Conservation (phyloP, 208 protist genomes). For the Acanthamoeba royreba region DNA sequence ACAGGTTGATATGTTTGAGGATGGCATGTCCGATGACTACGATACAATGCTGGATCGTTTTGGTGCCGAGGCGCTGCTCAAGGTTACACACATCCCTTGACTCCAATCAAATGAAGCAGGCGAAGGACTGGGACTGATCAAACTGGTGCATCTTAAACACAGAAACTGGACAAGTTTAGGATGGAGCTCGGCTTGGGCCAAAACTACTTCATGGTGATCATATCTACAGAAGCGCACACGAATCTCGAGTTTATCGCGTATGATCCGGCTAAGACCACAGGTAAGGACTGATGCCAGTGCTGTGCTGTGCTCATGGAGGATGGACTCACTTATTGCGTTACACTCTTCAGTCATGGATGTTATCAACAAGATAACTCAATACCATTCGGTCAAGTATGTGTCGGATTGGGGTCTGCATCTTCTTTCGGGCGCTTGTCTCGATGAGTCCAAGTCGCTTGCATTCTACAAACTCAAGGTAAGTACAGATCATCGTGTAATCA, state of each 20-base stretch:
- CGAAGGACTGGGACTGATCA: too few relatives aligned
- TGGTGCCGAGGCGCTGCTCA: slow-evolving; percentile 14
- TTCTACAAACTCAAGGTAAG: background rate
- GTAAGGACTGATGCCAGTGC: background rate
- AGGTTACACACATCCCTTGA: too few relatives aligned
- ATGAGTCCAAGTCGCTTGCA: background rate
- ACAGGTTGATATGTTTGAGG: slow-evolving; percentile 27
- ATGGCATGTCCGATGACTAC: slow-evolving; percentile 40
- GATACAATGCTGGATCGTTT: slow-evolving; percentile 31
- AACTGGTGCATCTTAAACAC: background rate
- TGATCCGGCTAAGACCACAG: background rate
- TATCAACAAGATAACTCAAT: background rate
- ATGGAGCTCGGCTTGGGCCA: background rate
- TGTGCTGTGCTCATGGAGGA: too few relatives aligned
- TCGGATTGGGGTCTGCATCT: background rate
- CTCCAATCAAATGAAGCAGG: too few relatives aligned
- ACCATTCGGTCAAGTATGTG: background rate
- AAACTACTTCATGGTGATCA: slow-evolving; percentile 34
- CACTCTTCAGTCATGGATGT: background rate
- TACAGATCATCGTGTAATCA: background rate
- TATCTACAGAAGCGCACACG: background rate
- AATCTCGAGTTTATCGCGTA: background rate
- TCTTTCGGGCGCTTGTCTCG: background rate
- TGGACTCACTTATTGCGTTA: too few relatives aligned
- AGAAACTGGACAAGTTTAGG: slow-evolving; percentile 30